These are phyloP conservation scores for Hevea brasiliensis DNA, from an alignment of 345 rosid genomes.

Conservation along the genomic window DNA sequence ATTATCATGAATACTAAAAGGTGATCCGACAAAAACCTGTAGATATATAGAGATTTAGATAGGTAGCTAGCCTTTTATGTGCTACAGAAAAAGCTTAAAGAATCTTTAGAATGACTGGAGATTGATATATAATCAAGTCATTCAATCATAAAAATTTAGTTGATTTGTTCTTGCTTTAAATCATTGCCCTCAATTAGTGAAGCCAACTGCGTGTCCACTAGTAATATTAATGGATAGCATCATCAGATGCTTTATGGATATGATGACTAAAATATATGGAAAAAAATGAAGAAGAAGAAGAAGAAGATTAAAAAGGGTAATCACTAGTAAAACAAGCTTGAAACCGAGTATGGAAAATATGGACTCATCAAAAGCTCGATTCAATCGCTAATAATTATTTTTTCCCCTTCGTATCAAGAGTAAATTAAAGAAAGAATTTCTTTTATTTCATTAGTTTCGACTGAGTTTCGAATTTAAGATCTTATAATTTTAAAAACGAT, in stretches of 20 bases:
- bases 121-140: background rate
- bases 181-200: constrained; percentile 11
- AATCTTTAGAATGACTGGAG: background rate
- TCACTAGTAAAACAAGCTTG: no score
- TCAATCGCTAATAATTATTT: no score
- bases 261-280: background rate
- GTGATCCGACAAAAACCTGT: background rate
- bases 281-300: background rate
- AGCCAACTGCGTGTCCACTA: background rate
- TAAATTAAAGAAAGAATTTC: no score
- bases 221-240: background rate
- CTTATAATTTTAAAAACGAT: no score
- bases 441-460: no score
- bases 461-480: no score
- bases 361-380: no score
- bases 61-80: no score
- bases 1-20: background rate
- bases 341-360: background rate
- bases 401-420: no score
- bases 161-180: background rate
- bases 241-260: background rate
- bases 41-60: no score
- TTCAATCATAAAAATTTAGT: background rate
- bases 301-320: no score
- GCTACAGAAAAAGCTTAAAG: background rate